A percentile compares a stretch with the other conserved stretches of the same genome.
Conservation (phyloP, 208 protist genomes). For the Vickermania ingenoplastis region DNA sequence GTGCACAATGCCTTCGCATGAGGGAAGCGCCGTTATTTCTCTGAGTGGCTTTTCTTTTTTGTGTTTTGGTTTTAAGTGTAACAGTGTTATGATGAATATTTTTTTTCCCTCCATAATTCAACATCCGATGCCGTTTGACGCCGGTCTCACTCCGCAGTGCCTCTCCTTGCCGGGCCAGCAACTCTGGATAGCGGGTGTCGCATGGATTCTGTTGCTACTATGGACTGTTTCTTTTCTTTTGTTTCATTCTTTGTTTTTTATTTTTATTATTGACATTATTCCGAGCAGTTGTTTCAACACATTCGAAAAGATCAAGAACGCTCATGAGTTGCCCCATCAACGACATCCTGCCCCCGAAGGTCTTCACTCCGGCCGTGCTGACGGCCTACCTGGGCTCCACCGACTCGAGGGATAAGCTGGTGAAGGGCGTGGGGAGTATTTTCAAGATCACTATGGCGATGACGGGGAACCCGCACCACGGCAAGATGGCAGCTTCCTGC, state of each 20-base stretch:
- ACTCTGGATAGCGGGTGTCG: too few relatives aligned
- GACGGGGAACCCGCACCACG: constrained; percentile 22
- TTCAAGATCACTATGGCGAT: constrained; percentile 48
- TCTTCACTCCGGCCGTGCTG: constrained; percentile 11
- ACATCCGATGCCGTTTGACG: too few relatives aligned
- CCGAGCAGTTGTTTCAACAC: not conserved
- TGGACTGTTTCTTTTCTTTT: too few relatives aligned
- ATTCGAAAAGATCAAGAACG: not conserved
- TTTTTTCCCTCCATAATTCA: too few relatives aligned
- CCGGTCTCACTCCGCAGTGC: too few relatives aligned
- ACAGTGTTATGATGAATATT: too few relatives aligned
- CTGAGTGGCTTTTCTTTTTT: too few relatives aligned
- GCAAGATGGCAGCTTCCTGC: constrained; percentile 38
- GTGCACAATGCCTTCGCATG: too few relatives aligned
- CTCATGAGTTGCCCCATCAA: not conserved
- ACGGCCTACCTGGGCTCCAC: constrained; percentile 37
- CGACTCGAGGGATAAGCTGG: constrained; percentile 72
- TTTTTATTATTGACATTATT: constrained; percentile 3
- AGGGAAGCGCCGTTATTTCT: constrained; percentile 3
- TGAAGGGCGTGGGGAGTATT: constrained; percentile 61
- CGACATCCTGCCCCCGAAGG: not conserved
- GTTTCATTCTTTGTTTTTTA: constrained; percentile 4
- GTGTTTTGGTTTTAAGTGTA: too few relatives aligned
- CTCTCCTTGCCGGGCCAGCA: too few relatives aligned
- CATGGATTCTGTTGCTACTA: too few relatives aligned